A percentile compares a stretch with the other conserved stretches of the same genome.
These are phyloP conservation scores for Thalassiosira hispida DNA, from an alignment of 352 stramenopile species.

Conservation along the genomic window DNA sequence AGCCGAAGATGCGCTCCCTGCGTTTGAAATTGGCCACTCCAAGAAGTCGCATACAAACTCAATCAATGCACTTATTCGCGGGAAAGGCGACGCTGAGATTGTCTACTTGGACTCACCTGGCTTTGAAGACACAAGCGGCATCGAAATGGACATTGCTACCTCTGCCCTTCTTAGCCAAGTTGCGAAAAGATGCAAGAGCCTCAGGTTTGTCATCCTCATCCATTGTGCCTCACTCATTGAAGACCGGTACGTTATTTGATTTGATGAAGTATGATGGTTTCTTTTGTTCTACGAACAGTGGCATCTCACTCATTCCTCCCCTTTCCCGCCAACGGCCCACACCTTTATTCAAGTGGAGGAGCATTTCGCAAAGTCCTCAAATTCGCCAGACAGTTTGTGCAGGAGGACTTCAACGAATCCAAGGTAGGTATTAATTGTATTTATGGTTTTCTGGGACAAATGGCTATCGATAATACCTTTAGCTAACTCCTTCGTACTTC, in stretches of 20 bases:
- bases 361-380: conserved; percentile 61
- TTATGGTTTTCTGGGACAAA: not conserved
- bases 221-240: conserved; percentile 49
- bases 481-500: not conserved
- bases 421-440: conserved; percentile 21
- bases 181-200: conserved; percentile 29
- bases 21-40: conserved; percentile 42
- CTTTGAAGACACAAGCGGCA: conserved; percentile 36
- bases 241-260: too few species aligned
- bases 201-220: conserved; percentile 47
- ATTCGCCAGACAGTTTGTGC: conserved; percentile 62
- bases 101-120: conserved; percentile 49
- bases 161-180: conserved; percentile 41
- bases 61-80: conserved; percentile 27
- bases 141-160: conserved; percentile 53
- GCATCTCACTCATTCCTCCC: too few species aligned
- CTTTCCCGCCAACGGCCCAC: too few species aligned
- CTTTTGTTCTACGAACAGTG: too few species aligned
- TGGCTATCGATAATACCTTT: too few species aligned
- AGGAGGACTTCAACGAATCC: conserved; percentile 55
- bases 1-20: conserved; percentile 26
- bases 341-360: too few species aligned
- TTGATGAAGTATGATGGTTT: too few species aligned
- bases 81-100: not conserved
- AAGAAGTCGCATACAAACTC: conserved; percentile 32